These are phyloP conservation scores for Beta macrorhiza DNA, from an alignment of 179 eudicot species.

Conservation along the genomic window DNA sequence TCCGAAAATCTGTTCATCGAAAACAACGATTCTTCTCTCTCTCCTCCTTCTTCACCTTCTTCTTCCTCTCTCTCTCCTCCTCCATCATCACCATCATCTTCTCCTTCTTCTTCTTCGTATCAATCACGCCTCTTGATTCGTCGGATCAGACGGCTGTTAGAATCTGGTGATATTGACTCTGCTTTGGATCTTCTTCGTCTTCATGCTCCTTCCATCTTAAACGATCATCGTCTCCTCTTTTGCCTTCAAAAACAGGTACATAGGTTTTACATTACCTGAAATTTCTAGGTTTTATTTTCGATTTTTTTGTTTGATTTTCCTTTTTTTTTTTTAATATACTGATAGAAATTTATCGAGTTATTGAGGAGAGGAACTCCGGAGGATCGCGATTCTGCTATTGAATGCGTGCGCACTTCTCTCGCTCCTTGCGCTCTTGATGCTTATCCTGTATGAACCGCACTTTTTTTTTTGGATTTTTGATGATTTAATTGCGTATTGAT, in stretches of 20 bases:
- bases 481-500: slow-evolving; percentile 11
- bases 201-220: slow-evolving; percentile 58
- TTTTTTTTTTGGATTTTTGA: not conserved
- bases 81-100: slow-evolving; percentile 31
- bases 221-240: slow-evolving; percentile 82
- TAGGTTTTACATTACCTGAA: not conserved
- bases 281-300: not conserved
- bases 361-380: slow-evolving; percentile 76
- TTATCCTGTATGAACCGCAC: slow-evolving; percentile 60
- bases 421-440: slow-evolving; percentile 98
- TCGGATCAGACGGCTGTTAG: slow-evolving; percentile 57
- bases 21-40: slow-evolving; percentile 20
- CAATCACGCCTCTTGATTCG: slow-evolving; percentile 60
- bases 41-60: slow-evolving; percentile 23
- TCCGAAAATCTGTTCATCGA: slow-evolving; percentile 64
- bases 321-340: not conserved
- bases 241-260: slow-evolving; percentile 83
- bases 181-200: slow-evolving; percentile 61
- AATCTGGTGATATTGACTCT: slow-evolving; percentile 71
- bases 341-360: slow-evolving; percentile 87
- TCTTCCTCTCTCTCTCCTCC: slow-evolving; percentile 26
- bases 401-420: slow-evolving; percentile 64
- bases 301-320: not conserved
- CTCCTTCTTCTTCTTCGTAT: slow-evolving; percentile 45
- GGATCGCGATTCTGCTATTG: slow-evolving; percentile 71